Evolutionary conservation across 2,329 filamentous ascomycete species (phyloP).

Genomic region (Ceratocystis colombiana): DNA sequence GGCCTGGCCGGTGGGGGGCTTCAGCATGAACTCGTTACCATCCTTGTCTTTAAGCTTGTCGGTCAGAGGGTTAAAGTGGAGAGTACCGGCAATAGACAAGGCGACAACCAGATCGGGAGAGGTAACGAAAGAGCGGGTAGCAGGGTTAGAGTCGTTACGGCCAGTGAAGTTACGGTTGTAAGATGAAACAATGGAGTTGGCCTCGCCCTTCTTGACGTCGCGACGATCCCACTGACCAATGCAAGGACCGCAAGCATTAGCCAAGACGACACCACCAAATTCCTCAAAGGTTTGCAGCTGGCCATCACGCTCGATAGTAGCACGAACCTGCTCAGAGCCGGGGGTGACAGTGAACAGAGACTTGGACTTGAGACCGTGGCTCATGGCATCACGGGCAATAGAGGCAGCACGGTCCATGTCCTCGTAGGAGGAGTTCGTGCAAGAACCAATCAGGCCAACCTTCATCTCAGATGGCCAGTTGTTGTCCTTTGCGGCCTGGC

Average conservation of each 20-base stretch:
- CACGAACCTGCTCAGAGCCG: constrained; percentile 92
- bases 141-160: constrained; percentile 91
- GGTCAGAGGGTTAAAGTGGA: constrained; percentile 90
- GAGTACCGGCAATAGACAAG: constrained; percentile 68
- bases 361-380: constrained; percentile 91
- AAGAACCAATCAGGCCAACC: constrained; percentile 93
- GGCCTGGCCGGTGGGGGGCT: constrained; percentile 67
- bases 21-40: constrained; percentile 88
- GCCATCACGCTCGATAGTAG: constrained; percentile 81
- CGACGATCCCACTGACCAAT: constrained; percentile 92
- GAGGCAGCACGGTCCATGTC: constrained; percentile 92
- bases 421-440: constrained; percentile 80
- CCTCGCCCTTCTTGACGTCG: constrained; percentile 87
- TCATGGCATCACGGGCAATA: constrained; percentile 80
- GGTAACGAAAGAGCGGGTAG: constrained; percentile 86
- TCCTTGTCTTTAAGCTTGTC: constrained; percentile 90
- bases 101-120: constrained; percentile 85
- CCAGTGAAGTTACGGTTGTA: constrained; percentile 99
- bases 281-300: constrained; percentile 92
- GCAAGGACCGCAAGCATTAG: constrained; percentile 88
- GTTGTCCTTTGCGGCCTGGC: constrained; percentile 85
- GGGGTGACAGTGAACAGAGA: constrained; percentile 88
- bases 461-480: constrained; percentile 94
- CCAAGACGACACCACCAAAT: constrained; percentile 86
- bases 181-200: constrained; percentile 95